Base-by-base conservation (phyloP, 2,329 filamentous ascomycete species). In the Fusarium sp. region DNA sequence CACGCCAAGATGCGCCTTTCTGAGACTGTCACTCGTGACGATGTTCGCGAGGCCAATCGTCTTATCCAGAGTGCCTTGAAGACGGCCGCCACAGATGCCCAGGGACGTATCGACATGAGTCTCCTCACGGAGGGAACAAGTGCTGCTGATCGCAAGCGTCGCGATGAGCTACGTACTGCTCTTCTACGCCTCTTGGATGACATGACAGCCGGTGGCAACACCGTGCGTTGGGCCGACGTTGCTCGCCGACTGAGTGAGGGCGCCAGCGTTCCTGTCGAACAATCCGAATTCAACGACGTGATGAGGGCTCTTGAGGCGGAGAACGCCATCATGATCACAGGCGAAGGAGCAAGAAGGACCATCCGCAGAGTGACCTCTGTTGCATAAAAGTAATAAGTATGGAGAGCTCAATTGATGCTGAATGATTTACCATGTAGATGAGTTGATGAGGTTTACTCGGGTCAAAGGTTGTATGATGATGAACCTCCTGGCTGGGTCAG, bases 1-100 rank as follows among this genome's bases (percentile, higher is more conserved):
- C 97, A 99, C 82, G 97, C 96, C 54, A 98, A 98, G 83, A 99
- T 99, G 97, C 93, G 96, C 7, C 89, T 99, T 9, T 90, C 92
- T 0, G 81, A 86, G 5, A 89, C 86, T 18, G 96, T 99, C 45
- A 94, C 93, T 0, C 89, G 88, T 33, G 88, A 89, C 53, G 97
- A 99, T 78, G 97, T 99, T 10, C 85, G 90, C 54, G 96, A 99
- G 84, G 95, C 96, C 1, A 94, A 97, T 50, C 92, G 96, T 15
- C 87, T 99, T 45, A 99, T 99, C 82, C 94, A 95, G 78, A 93
- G 91, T 2, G 96, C 97, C 2, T 90, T 99, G 79, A 98, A 98
- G 86, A 97, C 97, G 72, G 94, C 95, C 1, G 96, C 96, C n/a
- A 99, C 97, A 0, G 97, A 99, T 80, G 85, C 94, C 0, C 88